Evolutionary conservation across 169 alveolate genomes (phyloP).

Genomic region (Babesia divergens): DNA sequence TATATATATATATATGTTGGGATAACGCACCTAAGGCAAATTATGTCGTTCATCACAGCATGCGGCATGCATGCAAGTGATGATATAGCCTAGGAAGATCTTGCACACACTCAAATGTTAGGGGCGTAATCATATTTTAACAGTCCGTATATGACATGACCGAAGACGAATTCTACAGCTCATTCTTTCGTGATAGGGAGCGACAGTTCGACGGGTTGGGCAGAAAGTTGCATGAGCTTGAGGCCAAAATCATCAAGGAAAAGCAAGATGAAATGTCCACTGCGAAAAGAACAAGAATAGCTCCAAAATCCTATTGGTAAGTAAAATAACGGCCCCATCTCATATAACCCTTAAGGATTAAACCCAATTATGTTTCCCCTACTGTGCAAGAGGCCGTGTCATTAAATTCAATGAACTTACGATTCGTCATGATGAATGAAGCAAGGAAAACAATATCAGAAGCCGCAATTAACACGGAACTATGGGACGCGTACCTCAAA

Average conservation of each 20-base stretch:
- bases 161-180: conserved; percentile 50
- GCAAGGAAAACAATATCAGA: conserved; percentile 9
- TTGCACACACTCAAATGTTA: no score
- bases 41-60: not conserved
- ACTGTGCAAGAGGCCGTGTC: conserved; percentile 17
- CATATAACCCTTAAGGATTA: conserved; percentile 21
- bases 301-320: conserved; percentile 57
- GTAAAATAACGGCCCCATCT: not conserved
- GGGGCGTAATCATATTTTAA: not conserved
- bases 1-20: not conserved
- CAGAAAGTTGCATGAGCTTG: conserved; percentile 5
- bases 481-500: conserved; percentile 50
- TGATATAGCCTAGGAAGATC: no score
- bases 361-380: conserved; percentile 48
- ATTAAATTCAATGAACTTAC: conserved; percentile 43
- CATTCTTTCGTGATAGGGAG: conserved; percentile 56
- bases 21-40: not conserved
- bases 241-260: conserved; percentile 11
- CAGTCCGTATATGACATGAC: conserved; percentile 55
- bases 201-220: conserved; percentile 48
- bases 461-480: not conserved
- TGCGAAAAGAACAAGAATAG: conserved; percentile 21
- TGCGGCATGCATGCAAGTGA: no score
- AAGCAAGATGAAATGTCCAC: not conserved
- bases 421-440: conserved; percentile 64